Evolutionary conservation across 176 grass and related monocot genomes (phyloP).

Genomic region (barley (Hordeum vulgare)): MorexV3_pseudomolecules_assembly NC_058522.1:545354677-545355176

Average conservation of each 20-base stretch:
- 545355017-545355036: constrained; percentile 21
- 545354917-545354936: constrained; percentile 38
- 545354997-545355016: constrained; percentile 48
- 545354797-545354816: constrained; percentile 58
- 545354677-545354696: background rate
- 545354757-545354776: constrained; percentile 67
- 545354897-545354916: constrained; percentile 54
- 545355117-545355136: constrained; percentile 68
- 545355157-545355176: constrained; percentile 42
- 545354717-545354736: constrained; percentile 49
- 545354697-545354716: constrained; percentile 13
- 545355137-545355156: constrained; percentile 31
- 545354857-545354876: constrained; percentile 72
- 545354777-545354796: constrained; percentile 47
- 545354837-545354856: constrained; percentile 47
- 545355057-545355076: constrained; percentile 69
- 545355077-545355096: constrained; percentile 57
- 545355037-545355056: constrained; percentile 48
- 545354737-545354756: constrained; percentile 69
- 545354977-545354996: constrained; percentile 62
- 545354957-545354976: constrained; percentile 60
- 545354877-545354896: constrained; percentile 9
- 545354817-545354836: constrained; percentile 51
- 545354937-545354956: constrained; percentile 48
- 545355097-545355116: constrained; percentile 81